Evolutionary conservation across 148 eudicot genomes (phyloP).

Genomic region (Chenopodium formosanum): DNA sequence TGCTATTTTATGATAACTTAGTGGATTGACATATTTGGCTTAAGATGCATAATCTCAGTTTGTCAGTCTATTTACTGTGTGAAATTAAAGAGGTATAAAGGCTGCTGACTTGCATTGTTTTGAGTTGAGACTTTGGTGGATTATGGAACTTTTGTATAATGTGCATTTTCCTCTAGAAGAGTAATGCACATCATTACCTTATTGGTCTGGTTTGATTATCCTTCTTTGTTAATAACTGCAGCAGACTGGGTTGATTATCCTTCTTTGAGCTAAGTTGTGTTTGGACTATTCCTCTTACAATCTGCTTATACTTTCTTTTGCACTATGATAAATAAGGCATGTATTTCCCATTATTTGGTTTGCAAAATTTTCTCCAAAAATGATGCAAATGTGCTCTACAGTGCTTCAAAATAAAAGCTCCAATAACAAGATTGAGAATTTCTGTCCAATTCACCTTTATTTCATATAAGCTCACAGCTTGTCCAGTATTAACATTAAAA

Average conservation of each 20-base stretch:
- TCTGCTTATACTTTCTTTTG: background rate
- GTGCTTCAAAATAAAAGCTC: background rate
- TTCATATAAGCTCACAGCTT: background rate
- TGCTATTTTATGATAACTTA: background rate
- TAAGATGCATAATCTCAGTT: background rate
- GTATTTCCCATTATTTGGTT: background rate
- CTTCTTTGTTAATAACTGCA: background rate
- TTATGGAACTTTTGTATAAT: background rate
- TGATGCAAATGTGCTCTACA: background rate
- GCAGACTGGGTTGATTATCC: too few species aligned
- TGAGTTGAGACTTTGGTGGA: background rate
- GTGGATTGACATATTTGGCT: background rate
- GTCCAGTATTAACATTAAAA: background rate
- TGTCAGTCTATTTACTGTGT: background rate
- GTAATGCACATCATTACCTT: background rate
- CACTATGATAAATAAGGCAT: background rate
- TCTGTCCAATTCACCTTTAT: background rate
- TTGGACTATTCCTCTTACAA: background rate
- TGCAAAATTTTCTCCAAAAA: background rate
- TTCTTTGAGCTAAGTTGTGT: background rate
- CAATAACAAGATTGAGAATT: background rate
- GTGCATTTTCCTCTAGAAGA: background rate
- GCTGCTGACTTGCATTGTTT: background rate
- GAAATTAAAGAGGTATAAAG: background rate
- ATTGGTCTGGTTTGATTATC: background rate